A percentile compares a stretch with the other conserved stretches of the same genome.
These are phyloP conservation scores for Gossypium gossypioides DNA, from an alignment of 441 rosid species.

Conservation along the genomic window DNA sequence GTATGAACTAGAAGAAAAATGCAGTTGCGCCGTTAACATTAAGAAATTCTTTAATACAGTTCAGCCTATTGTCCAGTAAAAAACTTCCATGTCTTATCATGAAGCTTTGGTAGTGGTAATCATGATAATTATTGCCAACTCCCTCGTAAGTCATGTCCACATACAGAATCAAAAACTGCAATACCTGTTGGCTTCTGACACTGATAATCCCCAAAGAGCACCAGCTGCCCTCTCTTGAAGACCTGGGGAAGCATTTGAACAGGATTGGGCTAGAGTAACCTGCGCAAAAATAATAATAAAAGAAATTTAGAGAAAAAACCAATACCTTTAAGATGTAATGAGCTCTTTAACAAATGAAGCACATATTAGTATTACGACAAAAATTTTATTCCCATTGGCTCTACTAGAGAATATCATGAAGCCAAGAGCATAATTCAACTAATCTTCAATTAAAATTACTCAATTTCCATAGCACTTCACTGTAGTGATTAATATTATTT, in stretches of 20 bases:
- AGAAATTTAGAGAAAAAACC: too few species aligned
- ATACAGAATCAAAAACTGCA: conserved; percentile 1
- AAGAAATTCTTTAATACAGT: not conserved
- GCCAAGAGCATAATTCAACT: conserved; percentile 1
- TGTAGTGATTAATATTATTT: not conserved
- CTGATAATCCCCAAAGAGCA: conserved; percentile 97
- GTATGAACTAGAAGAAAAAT: not conserved
- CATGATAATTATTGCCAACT: not conserved
- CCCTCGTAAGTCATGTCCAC: not conserved
- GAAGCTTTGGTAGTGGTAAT: not conserved
- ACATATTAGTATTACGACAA: not conserved
- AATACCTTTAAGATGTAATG: conserved; percentile 9
- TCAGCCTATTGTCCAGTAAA: not conserved
- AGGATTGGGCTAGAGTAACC: conserved; percentile 88
- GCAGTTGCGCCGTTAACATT: not conserved
- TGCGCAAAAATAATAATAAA: conserved; percentile 22
- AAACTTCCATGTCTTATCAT: not conserved
- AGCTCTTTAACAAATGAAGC: conserved; percentile 3
- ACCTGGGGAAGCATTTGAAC: conserved; percentile 83
- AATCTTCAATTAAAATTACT: not conserved
- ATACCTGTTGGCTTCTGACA: conserved; percentile 92
- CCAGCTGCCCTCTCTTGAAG: conserved; percentile 99
- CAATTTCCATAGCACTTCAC: not conserved
- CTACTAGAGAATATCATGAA: not conserved
- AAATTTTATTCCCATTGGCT: not conserved